Conservation (phyloP, 495 filamentous ascomycete genomes). For the Opeltia flavorubescens region DNA sequence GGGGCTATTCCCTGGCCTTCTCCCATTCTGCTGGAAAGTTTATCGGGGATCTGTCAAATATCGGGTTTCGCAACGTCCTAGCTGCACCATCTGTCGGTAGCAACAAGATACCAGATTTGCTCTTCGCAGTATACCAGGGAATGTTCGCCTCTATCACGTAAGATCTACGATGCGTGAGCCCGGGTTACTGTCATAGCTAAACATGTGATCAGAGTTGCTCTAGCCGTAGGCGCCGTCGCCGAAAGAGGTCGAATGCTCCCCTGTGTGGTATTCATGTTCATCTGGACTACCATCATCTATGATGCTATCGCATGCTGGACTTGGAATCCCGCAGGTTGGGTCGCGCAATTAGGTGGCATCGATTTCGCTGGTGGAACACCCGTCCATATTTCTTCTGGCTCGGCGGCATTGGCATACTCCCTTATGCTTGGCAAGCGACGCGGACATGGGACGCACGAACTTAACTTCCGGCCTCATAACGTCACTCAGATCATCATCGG, state of each 20-base stretch:
- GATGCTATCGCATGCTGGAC: conserved; percentile 97
- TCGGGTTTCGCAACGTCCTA: conserved; percentile 73
- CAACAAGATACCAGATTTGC: conserved; percentile 67
- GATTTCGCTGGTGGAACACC: conserved; percentile 96
- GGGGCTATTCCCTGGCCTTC: conserved; percentile 92
- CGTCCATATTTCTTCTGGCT: conserved; percentile 87
- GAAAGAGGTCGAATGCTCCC: conserved; percentile 93
- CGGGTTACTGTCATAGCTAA: neutral
- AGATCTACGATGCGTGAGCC: conserved; percentile 18
- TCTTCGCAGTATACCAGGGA: conserved; percentile 92
- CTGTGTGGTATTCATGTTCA: conserved; percentile 87
- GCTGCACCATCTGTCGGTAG: conserved; percentile 72
- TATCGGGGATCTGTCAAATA: conserved; percentile 75
- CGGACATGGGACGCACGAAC: conserved; percentile 71
- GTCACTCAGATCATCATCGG: conserved; percentile 94
- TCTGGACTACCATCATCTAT: conserved; percentile 92
- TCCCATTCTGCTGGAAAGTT: conserved; percentile 69
- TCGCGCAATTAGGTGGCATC: conserved; percentile 66
- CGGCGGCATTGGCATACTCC: conserved; percentile 77
- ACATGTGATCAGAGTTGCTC: conserved; percentile 45
- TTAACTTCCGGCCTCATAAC: conserved; percentile 96
- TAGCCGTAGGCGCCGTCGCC: conserved; percentile 83
- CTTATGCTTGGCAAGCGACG: conserved; percentile 72
- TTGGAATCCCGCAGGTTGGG: conserved; percentile 85
- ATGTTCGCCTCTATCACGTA: conserved; percentile 95